Base-by-base conservation (phyloP, 2,329 filamentous ascomycete species). In the Trichoderma atroviride region DNA sequence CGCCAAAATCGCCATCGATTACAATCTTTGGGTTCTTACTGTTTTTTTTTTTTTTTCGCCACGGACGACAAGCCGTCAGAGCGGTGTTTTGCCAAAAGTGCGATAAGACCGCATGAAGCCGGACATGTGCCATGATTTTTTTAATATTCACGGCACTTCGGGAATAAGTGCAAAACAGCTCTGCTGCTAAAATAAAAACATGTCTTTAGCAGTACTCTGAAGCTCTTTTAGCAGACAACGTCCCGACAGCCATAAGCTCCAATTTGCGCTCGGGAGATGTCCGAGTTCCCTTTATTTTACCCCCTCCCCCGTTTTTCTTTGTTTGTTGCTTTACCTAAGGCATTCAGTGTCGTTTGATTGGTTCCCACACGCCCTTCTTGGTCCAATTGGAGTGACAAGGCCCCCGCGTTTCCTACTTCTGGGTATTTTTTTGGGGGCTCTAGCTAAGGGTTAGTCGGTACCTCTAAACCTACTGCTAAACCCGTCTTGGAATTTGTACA, bases 201-300 rank as follows among this genome's bases (percentile, higher is more conserved):
- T 31, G 29, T 31, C 29, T 7, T 31, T 31, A 31, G n/a, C 29
- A 29, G 29, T 31, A 31, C 29, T n/a, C n/a, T n/a, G 16, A 43
- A 43, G 16, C 16, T 40, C 40, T 43, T 43, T n/a, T 43, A 9
- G 16, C 19, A 43, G 56, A 59, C 5, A 31, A 37, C n/a, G 31
- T 59, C 56, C 57, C 57, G 55, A 64, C 61, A 64, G 50, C 61
- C 50, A 53, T 67, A 68, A 68, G 58, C 65, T 60, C 65, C 65
- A 68, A 55, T 53, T 55, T 68, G 65, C 65, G 65, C 65, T 68
- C 65, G 65, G 65, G 56, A 68, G 65, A 68, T 68, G 65, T 27
- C 65, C 65, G 65, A 68, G 65, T 68, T 27, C 47, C 47, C 57
- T 43, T 24, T 9, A 27, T 19, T 43, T 43, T 61, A 52, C 56